Evolutionary conservation across 2,329 filamentous ascomycete genomes (phyloP), one percentile per base, ranked within the genome.

Genomic region (Magnaporthales sp.): DNA sequence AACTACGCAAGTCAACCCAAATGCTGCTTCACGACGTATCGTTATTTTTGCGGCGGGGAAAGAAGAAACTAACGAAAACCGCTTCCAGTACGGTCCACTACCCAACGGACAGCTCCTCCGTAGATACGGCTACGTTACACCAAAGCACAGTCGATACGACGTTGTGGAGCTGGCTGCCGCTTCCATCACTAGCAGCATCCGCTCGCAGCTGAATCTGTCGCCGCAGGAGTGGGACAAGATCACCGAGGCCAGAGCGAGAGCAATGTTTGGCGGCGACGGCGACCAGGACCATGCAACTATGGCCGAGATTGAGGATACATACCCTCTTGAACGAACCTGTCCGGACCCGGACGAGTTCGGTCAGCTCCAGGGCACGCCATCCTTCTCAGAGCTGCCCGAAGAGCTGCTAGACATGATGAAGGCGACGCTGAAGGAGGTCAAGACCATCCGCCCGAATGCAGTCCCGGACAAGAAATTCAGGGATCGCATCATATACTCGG

Each of bases 121-220:
- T 46, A 84, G 93, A 15, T 96, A 97, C 71, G 93, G 93, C 22
- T 97, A 96, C 72, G 87, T 93, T n/a, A 94, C 92, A 0, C 79
- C 85, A 30, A 89, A 89, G 70, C 93, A 97, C 72, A 80, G 87
- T 10, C 83, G 88, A 56, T 92, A 93, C 75, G 92, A 97, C 71
- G 91, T 96, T 0, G 89, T 91, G 0, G 93, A 97, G 74, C 77
- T 97, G 38, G 82, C 90, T 0, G 86, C 89, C 78, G 78, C 81
- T 0, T 72, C 86, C 9, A 69, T 75, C 13, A 67, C 73, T 62
- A 63, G 63, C 0, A 32, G 68, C 19, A 46, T 77, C 15, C 67
- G 67, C 7, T 63, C 67, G 10, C 62, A 67, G 4, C 61, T 74
- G 1, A 66, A 56, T 2, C 29, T 73, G 26, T 27, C n/a, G 2